phyloP scores from a whole-genome alignment of 768 basidiomycete genomes.

The Termitomyces sp. region DNA sequence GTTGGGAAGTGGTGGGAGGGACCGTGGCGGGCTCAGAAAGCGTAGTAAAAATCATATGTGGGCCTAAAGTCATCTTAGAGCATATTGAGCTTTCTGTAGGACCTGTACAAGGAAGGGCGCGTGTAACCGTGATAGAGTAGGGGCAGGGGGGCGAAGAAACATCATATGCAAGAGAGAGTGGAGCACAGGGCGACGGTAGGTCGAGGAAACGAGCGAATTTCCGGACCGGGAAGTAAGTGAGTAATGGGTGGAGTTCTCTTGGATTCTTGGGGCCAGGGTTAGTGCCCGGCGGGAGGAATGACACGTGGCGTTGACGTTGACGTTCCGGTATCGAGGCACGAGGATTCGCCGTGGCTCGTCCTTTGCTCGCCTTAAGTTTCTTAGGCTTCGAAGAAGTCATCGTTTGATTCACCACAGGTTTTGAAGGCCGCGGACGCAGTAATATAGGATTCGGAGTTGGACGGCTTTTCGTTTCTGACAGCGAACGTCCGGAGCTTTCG shows the following conservation, averaged over 20 bases:
- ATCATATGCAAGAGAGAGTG: slow-evolving; percentile 9
- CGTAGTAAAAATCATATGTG: not conserved
- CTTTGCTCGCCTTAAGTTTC: slow-evolving; percentile 3
- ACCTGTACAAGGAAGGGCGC: not conserved
- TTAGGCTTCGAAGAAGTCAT: slow-evolving; percentile 6
- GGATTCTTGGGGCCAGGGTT: slow-evolving; percentile 6
- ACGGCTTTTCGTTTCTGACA: not conserved
- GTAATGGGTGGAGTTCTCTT: slow-evolving; percentile 4
- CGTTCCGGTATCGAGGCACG: slow-evolving; percentile 6
- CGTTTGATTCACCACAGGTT: not conserved
- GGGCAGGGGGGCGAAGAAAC: slow-evolving; percentile 6
- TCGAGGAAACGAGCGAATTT: slow-evolving; percentile 6
- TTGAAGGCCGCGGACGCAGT: slow-evolving; percentile 7
- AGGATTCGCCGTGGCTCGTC: slow-evolving; percentile 5
- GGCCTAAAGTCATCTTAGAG: not conserved
- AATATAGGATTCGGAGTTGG: not conserved
- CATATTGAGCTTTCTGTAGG: not conserved
- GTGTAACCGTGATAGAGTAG: slow-evolving; percentile 1
- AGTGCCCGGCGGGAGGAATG: slow-evolving; percentile 9
- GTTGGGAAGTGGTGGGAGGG: not conserved
- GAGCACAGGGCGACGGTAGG: not conserved
- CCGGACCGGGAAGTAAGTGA: slow-evolving; percentile 2
- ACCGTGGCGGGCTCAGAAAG: slow-evolving; percentile 11
- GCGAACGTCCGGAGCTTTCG: slow-evolving; percentile 5
- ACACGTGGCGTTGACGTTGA: slow-evolving; percentile 7